These are phyloP conservation scores for Neurospora crassa DNA, from an alignment of 2,329 filamentous ascomycete species.

Conservation along the genomic window DNA sequence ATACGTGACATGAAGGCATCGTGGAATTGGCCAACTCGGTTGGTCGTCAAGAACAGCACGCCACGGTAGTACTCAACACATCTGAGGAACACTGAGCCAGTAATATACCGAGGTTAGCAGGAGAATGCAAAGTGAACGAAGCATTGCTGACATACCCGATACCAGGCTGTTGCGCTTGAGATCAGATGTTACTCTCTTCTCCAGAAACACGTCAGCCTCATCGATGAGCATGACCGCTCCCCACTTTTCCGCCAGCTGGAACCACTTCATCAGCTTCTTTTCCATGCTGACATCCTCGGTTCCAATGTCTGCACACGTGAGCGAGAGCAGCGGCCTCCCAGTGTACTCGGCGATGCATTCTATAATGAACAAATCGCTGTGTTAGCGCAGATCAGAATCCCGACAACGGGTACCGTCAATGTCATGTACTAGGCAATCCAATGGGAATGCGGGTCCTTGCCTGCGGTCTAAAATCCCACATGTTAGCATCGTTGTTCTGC, in stretches of 20 bases:
- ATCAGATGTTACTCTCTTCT: slow-evolving; percentile 9
- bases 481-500: too few species aligned
- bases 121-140: too few species aligned
- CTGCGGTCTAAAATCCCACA: too few species aligned
- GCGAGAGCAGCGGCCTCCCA: slow-evolving; percentile 11
- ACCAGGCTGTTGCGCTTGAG: slow-evolving; percentile 17
- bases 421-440: too few species aligned
- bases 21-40: slow-evolving; percentile 26
- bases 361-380: too few species aligned
- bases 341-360: slow-evolving; percentile 17
- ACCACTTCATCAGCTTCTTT: slow-evolving; percentile 6
- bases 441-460: background rate
- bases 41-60: slow-evolving; percentile 19
- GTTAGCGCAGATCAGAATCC: too few species aligned
- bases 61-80: slow-evolving; percentile 17
- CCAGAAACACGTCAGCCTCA: slow-evolving; percentile 21
- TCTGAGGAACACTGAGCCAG: slow-evolving; percentile 8
- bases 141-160: background rate
- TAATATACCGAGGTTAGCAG: too few species aligned
- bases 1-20: slow-evolving; percentile 19
- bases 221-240: slow-evolving; percentile 12
- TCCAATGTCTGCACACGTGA: slow-evolving; percentile 12
- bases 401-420: too few species aligned
- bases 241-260: slow-evolving; percentile 9
- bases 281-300: slow-evolving; percentile 8